A percentile compares a stretch with the other conserved stretches of the same genome.
Evolutionary conservation across 768 basidiomycete genomes (phyloP).

Genomic region (Trametes cinnabarina): DNA sequence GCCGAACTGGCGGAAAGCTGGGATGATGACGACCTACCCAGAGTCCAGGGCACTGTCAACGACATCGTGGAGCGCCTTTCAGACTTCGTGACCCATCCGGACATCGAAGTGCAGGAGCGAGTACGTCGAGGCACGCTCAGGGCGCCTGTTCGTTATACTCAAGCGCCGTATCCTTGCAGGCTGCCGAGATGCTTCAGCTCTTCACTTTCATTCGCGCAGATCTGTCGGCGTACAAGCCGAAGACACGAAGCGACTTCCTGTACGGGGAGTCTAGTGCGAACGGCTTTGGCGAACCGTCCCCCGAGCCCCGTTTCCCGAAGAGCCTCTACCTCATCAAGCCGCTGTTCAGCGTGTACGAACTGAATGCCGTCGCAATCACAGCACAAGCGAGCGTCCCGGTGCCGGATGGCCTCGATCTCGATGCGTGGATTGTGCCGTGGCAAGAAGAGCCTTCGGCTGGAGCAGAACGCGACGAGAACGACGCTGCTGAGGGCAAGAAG

Average conservation of each 20-base stretch:
- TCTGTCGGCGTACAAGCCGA: constrained; percentile 51
- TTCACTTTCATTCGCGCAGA: constrained; percentile 78
- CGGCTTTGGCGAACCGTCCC: constrained; percentile 35
- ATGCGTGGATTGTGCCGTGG: constrained; percentile 79
- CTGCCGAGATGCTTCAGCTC: constrained; percentile 75
- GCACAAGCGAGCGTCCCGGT: constrained; percentile 82
- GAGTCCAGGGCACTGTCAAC: constrained; percentile 63
- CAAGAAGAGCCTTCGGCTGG: constrained; percentile 35
- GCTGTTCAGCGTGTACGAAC: constrained; percentile 71
- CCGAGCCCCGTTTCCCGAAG: constrained; percentile 74
- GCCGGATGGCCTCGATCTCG: constrained; percentile 85
- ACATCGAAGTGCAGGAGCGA: constrained; percentile 92
- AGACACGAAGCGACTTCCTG: constrained; percentile 31
- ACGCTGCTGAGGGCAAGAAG: constrained; percentile 39
- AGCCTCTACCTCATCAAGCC: constrained; percentile 84
- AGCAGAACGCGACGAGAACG: constrained; percentile 16
- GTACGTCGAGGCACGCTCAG: constrained; percentile 41
- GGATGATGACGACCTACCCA: constrained; percentile 67
- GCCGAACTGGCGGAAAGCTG: constrained; percentile 73
- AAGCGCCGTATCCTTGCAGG: constrained; percentile 42
- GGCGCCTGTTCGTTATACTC: constrained; percentile 6
- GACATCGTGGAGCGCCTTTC: constrained; percentile 56
- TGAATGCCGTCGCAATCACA: constrained; percentile 76
- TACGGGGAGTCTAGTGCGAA: constrained; percentile 39
- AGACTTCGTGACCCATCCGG: constrained; percentile 55